Conservation (phyloP, 2,329 filamentous ascomycete genomes). For the Ophiosphaerella herpotricha region DNA sequence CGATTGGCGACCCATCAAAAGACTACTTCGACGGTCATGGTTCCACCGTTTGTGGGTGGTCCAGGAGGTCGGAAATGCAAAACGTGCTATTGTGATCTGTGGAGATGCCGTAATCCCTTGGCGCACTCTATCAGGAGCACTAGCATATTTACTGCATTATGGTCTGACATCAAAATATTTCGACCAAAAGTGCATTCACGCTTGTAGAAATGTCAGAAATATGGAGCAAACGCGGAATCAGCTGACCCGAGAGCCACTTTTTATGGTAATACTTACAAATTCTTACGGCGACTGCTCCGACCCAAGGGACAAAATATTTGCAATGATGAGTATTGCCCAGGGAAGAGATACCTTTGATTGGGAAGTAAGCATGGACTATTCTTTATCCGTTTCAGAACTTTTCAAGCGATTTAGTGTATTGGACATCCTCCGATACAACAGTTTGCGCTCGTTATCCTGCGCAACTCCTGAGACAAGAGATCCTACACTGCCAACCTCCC, state of each 20-base stretch:
- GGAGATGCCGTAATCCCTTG: not conserved
- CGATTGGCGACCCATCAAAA: not conserved
- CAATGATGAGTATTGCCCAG: not conserved
- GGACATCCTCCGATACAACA: not conserved
- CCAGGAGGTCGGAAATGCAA: conserved; percentile 1
- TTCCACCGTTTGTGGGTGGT: conserved; percentile 1
- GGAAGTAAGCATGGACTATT: not conserved
- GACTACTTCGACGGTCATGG: not conserved
- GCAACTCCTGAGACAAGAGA: not conserved
- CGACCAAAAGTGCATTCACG: not conserved
- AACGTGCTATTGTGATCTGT: not conserved
- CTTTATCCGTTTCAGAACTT: not conserved
- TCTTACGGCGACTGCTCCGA: not conserved
- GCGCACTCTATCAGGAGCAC: not conserved
- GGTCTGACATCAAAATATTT: not conserved
- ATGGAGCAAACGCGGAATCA: not conserved
- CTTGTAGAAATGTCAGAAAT: not conserved
- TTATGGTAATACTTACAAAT: not conserved
- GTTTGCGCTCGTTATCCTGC: not conserved
- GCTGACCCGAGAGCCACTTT: not conserved
- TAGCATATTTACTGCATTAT: not conserved
- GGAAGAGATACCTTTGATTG: not conserved
- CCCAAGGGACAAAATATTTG: not conserved
- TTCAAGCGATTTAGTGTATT: not conserved
- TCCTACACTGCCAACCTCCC: not conserved